Evolutionary conservation across 768 basidiomycete species (phyloP), one percentile per base, ranked within the genome.

Genomic region (Lentinula detonsa): DNA sequence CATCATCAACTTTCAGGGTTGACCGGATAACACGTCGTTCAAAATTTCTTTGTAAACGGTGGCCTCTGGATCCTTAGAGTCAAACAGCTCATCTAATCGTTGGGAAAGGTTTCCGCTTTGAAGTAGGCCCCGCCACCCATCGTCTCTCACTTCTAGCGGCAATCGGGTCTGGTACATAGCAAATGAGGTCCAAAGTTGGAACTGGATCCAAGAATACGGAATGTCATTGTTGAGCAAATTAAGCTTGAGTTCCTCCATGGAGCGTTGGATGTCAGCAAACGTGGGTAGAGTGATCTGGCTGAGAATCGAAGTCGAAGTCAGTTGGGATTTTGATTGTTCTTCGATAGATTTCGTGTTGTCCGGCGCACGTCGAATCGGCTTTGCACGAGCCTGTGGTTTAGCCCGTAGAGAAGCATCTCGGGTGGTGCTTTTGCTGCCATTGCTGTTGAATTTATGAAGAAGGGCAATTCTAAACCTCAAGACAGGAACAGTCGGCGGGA

Each of bases 381-480:
- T 48, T 23, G 64, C 70, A 56, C 62, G 69, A 58, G 62, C 68
- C 62, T 65, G 71, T 28, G 65, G 68, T 51, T 74, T 73, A n/a
- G 75, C 73, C 40, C 71, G 71, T 23, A 33, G 31, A 5, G 74
- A 71, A 37, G 66, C 68, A 34, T 33, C 57, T 31, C 68, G 65
- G 43, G 63, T 58, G 3, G 58, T 57, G 35, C 43, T 58, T 21
- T 66, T 64, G 7, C 64, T 53, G 8, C 66, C 64, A 50, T 70
- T 71, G 8, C 68, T 69, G 43, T 79, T 64, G 50, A 76, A 71
- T 65, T 72, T 77, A 60, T 75, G 74, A 62, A 75, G 78, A 21
- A 78, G 63, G 0, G 68, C 66, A n/a, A 78, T 65, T 65, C 78
- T 79, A 59, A 80, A 81, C 49, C 68, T 71, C 59, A 73, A 70